Evolutionary conservation across 1,139 yeast genomes (phyloP).

Genomic region (Saccharomyces uvarum): DNA sequence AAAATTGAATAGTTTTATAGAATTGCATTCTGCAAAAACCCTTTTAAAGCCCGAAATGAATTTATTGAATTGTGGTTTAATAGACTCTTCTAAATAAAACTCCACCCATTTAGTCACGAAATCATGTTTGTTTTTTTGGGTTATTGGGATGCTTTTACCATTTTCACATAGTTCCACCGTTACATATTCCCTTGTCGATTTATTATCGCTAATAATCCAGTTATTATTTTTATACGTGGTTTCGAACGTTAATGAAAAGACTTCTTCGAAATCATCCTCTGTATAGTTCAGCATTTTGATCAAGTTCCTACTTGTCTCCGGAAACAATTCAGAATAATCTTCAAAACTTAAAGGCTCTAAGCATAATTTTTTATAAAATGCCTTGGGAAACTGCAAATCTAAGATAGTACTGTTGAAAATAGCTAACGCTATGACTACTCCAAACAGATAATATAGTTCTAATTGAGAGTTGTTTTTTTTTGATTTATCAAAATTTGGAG

Average conservation of each 20-base stretch:
- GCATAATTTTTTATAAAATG: conserved; percentile 66
- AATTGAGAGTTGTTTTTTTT: conserved; percentile 21
- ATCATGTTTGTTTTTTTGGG: conserved; percentile 44
- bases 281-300: conserved; percentile 45
- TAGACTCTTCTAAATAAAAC: conserved; percentile 51
- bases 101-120: conserved; percentile 58
- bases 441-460: conserved; percentile 61
- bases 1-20: conserved; percentile 66
- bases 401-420: conserved; percentile 83
- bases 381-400: conserved; percentile 69
- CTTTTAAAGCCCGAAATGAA: conserved; percentile 64
- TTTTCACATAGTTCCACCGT: conserved; percentile 46
- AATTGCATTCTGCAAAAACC: conserved; percentile 70
- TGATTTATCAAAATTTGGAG: conserved; percentile 31
- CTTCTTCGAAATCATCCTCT: conserved; percentile 39
- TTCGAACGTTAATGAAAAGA: conserved; percentile 44
- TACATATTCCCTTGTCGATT: conserved; percentile 19
- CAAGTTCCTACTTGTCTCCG: conserved; percentile 55
- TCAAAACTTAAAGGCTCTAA: conserved; percentile 47
- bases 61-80: conserved; percentile 45
- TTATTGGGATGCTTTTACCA: conserved; percentile 52
- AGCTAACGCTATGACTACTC: conserved; percentile 82
- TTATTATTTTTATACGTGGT: conserved; percentile 38
- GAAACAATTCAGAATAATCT: conserved; percentile 63
- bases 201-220: conserved; percentile 24